Percentiles rank a stretch among this genome's conserved stretches.
These are phyloP conservation scores for Ophiorrhiza pumila DNA, from an alignment of 257 asterid species.

Conservation along the genomic window DNA sequence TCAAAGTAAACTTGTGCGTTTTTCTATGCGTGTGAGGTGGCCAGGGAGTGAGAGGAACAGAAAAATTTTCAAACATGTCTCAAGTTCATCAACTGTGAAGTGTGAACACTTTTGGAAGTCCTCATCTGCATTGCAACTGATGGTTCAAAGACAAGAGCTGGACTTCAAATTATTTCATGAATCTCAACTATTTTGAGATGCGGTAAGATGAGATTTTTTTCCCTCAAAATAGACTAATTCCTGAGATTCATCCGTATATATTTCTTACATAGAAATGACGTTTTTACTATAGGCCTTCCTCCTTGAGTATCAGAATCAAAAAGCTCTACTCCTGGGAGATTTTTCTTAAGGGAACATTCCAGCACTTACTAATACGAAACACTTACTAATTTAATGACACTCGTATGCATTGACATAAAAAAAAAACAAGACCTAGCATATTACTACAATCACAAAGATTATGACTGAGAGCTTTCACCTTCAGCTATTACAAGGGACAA, in stretches of 20 bases:
- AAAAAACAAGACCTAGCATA: not conserved
- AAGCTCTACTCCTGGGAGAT: not conserved
- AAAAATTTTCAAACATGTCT: not conserved
- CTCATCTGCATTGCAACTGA: not conserved
- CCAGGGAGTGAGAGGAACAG: too few relatives aligned
- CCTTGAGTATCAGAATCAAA: not conserved
- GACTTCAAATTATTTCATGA: not conserved
- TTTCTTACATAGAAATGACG: not conserved
- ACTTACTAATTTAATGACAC: not conserved
- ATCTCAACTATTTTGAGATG: not conserved
- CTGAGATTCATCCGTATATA: not conserved
- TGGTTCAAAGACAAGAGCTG: not conserved
- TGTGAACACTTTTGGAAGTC: not conserved
- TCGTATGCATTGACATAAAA: not conserved
- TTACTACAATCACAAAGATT: not conserved
- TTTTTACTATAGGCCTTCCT: not conserved
- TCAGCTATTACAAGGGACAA: conserved; percentile 24
- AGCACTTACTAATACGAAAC: not conserved
- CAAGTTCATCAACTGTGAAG: not conserved
- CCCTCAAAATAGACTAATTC: not conserved
- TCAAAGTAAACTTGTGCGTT: not conserved
- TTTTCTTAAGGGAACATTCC: not conserved
- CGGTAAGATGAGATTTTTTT: not conserved
- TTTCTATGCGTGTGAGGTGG: not conserved
- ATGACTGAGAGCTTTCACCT: conserved; percentile 18